Evolutionary conservation across 768 basidiomycete species (phyloP), one percentile per base, ranked within the genome.

Genomic region (Leccinum ochraceum): DNA sequence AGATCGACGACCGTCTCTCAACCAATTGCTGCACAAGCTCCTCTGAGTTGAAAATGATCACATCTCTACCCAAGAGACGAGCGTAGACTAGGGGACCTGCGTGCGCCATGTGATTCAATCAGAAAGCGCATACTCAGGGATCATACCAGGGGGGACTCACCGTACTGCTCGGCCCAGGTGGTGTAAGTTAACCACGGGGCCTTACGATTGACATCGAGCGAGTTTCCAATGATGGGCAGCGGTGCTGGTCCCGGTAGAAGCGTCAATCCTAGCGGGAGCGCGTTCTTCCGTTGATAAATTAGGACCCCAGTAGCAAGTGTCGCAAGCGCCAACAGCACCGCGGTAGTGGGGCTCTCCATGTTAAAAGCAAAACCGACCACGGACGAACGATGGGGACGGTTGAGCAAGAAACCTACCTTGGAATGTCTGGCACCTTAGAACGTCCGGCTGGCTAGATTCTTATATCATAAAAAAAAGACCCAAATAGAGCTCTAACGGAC

Each of bases 1-100:
- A 68, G 28, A 50, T 58, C n/a, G 44, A 46, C 6, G 66, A 68
- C 14, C 67, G 67, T 32, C 39, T 44, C 14, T 67, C 67, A 34
- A 67, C 32, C 20, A 67, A 59, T 20, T 56, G 52, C 17, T 57
- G 58, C 1, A 63, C 60, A 14, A 60, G 24, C 39, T 66, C 51
- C 6, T 61, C 61, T 20, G 65, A 59, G 32, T 56, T 62, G 20
- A 67, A 28, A 32, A 66, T 55, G 17, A 67, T 49, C 17, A 60
- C 48, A 24, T 64, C 53, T 24, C 24, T 34, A 10, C 53, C 53
- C 32, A 59, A 20, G 32, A 59, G 30, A 37, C 53, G 58, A n/a
- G 36, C 53, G 26, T 54, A 54, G 17, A 59, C n/a, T 24, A 59
- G 52, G 4, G 58, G 53, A 48, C 56, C 56, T 57, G 26, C 24